Evolutionary conservation across 2,329 filamentous ascomycete genomes (phyloP).

Genomic region (Aspergillus ruber): DNA sequence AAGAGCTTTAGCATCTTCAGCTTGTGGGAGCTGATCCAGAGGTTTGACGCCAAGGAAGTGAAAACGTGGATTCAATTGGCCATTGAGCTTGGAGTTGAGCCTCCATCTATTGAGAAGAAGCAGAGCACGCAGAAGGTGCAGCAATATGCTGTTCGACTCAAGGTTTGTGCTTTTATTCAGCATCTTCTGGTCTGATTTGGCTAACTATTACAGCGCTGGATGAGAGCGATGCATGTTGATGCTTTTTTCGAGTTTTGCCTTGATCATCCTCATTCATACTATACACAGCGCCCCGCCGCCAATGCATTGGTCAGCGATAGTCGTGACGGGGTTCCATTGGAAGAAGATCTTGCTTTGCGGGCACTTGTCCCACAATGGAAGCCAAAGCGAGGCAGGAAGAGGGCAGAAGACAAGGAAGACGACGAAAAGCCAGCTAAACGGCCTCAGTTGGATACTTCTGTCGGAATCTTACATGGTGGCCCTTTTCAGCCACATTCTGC

Average conservation of each 20-base stretch:
- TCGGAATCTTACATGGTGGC: conserved; percentile 41
- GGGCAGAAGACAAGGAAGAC: conserved; percentile 58
- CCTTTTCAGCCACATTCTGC: conserved; percentile 39
- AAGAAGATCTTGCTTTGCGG: conserved; percentile 82
- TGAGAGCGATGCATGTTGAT: conserved; percentile 93
- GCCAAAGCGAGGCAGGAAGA: conserved; percentile 56
- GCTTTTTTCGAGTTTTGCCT: conserved; percentile 89
- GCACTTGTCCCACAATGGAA: conserved; percentile 72
- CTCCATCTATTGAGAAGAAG: conserved; percentile 71
- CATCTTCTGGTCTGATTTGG: background rate
- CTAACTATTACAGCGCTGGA: conserved; percentile 63
- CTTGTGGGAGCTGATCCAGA: conserved; percentile 70
- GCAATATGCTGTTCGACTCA: conserved; percentile 86
- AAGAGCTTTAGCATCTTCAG: conserved; percentile 75
- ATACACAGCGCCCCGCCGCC: conserved; percentile 63
- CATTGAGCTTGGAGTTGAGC: conserved; percentile 79
- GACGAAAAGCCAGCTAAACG: conserved; percentile 52
- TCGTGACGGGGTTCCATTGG: conserved; percentile 73
- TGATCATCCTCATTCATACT: conserved; percentile 72
- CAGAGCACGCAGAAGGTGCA: conserved; percentile 91
- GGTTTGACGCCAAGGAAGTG: conserved; percentile 73
- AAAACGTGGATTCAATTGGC: conserved; percentile 91
- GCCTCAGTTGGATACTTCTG: conserved; percentile 53
- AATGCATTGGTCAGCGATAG: conserved; percentile 57
- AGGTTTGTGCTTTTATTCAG: conserved; percentile 49